Evolutionary conservation across 345 rosid genomes (phyloP).

Genomic region (Passiflora organensis): DNA sequence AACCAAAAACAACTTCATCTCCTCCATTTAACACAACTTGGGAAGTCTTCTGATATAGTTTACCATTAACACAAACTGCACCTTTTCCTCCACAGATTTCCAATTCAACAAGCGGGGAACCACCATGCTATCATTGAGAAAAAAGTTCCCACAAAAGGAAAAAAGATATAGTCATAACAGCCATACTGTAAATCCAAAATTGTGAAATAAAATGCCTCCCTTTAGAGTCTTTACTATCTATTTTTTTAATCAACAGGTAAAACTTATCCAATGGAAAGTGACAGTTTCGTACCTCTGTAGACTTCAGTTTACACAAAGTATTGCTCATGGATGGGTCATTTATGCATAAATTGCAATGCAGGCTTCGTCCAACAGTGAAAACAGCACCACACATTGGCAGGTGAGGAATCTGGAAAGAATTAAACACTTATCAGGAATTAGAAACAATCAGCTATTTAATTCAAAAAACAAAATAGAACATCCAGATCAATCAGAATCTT

Average conservation of each 20-base stretch:
- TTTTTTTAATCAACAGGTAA: too few species aligned
- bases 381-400: constrained; percentile 45
- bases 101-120: constrained; percentile 54
- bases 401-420: constrained; percentile 79
- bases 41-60: constrained; percentile 41
- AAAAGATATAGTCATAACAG: neutral
- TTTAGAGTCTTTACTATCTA: too few species aligned
- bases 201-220: too few species aligned
- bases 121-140: constrained; percentile 46
- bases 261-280: neutral
- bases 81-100: constrained; percentile 80
- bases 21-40: constrained; percentile 64
- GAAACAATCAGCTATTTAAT: too few species aligned
- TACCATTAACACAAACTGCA: constrained; percentile 79
- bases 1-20: constrained; percentile 78
- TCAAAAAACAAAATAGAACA: too few species aligned
- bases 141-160: too few species aligned
- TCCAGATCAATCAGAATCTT: neutral
- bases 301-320: constrained; percentile 68
- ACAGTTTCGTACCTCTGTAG: constrained; percentile 51
- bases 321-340: constrained; percentile 55
- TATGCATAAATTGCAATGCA: constrained; percentile 64
- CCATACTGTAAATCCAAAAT: too few species aligned
- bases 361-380: constrained; percentile 76
- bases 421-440: too few species aligned